A percentile compares a stretch with the other conserved stretches of the same genome.
Conservation (phyloP, 2,329 filamentous ascomycete species). For the Aspergillus cejpii region DNA sequence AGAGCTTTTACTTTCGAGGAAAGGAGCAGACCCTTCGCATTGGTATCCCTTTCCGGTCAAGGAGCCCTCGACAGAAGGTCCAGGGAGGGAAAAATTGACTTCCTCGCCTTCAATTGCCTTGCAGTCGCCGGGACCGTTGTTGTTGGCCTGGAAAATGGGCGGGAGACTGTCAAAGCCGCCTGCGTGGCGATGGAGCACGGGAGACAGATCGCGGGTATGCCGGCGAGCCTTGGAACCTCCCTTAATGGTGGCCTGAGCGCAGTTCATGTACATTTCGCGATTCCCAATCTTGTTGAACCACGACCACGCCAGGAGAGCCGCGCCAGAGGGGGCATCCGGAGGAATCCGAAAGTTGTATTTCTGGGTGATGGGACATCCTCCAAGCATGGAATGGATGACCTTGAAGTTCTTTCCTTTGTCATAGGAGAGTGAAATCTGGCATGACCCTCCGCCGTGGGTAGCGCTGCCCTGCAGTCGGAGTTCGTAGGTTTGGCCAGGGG, state of each 20-base stretch:
- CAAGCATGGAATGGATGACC: slow-evolving; percentile 59
- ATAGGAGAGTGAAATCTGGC: slow-evolving; percentile 68
- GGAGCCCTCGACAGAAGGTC: slow-evolving; percentile 45
- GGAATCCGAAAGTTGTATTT: slow-evolving; percentile 63
- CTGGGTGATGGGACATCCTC: slow-evolving; percentile 48
- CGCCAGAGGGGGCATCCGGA: slow-evolving; percentile 51
- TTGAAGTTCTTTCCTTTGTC: slow-evolving; percentile 64
- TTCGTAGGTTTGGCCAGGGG: slow-evolving; percentile 56
- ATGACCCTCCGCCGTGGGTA: slow-evolving; percentile 63
- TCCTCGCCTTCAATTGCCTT: slow-evolving; percentile 52
- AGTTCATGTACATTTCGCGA: slow-evolving; percentile 84
- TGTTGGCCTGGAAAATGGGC: slow-evolving; percentile 64
- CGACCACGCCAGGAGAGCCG: slow-evolving; percentile 66
- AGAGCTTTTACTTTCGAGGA: slow-evolving; percentile 16
- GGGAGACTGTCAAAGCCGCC: slow-evolving; percentile 52
- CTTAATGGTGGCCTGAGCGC: slow-evolving; percentile 60
- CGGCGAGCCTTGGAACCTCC: slow-evolving; percentile 14
- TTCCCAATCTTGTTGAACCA: slow-evolving; percentile 73
- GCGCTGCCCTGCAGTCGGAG: slow-evolving; percentile 59
- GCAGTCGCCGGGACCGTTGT: slow-evolving; percentile 50
- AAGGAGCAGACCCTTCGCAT: slow-evolving; percentile 28
- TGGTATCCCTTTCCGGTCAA: slow-evolving; percentile 33
- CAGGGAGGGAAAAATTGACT: slow-evolving; percentile 60
- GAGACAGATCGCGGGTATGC: slow-evolving; percentile 8
- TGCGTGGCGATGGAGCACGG: slow-evolving; percentile 5